Conservation (phyloP, 352 stramenopile genomes). For the Pythium graminicola region DNA sequence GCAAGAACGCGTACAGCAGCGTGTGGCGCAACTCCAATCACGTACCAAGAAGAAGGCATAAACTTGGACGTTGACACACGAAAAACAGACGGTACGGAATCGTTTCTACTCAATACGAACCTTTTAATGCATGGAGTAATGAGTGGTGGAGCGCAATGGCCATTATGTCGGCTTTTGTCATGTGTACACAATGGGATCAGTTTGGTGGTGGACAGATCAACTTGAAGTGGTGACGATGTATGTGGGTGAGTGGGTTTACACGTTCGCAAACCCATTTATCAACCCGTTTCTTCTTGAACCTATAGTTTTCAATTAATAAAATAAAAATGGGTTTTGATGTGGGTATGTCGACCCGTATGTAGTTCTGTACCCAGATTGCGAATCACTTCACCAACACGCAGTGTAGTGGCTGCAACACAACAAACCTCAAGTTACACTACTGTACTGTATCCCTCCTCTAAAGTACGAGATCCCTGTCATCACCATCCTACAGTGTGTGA, state of each 20-base stretch:
- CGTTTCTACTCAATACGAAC: no score
- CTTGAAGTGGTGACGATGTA: conserved; percentile 9
- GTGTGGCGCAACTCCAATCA: conserved; percentile 49
- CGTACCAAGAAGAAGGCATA: conserved; percentile 9
- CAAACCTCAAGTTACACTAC: conserved; percentile 13
- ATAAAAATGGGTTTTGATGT: no score
- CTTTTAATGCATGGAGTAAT: no score
- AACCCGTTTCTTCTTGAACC: no score
- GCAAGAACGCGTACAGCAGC: conserved; percentile 46
- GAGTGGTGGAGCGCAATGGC: no score
- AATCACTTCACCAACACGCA: conserved; percentile 4
- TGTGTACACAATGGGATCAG: no score
- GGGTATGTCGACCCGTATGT: no score
- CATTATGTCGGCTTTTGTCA: no score
- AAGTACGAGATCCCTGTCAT: conserved; percentile 15
- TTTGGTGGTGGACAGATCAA: conserved; percentile 3
- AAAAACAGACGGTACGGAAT: not conserved
- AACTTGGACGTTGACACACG: no score
- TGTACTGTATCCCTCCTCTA: not conserved
- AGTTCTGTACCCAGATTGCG: conserved; percentile 11
- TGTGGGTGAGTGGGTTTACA: not conserved
- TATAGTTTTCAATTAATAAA: no score
- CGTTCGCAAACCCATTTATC: not conserved
- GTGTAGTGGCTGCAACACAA: conserved; percentile 7
- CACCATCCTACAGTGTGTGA: not conserved